These are phyloP conservation scores for Keithomyces neogunnii DNA, from an alignment of 2,329 filamentous ascomycete genomes.

Conservation along the genomic window DNA sequence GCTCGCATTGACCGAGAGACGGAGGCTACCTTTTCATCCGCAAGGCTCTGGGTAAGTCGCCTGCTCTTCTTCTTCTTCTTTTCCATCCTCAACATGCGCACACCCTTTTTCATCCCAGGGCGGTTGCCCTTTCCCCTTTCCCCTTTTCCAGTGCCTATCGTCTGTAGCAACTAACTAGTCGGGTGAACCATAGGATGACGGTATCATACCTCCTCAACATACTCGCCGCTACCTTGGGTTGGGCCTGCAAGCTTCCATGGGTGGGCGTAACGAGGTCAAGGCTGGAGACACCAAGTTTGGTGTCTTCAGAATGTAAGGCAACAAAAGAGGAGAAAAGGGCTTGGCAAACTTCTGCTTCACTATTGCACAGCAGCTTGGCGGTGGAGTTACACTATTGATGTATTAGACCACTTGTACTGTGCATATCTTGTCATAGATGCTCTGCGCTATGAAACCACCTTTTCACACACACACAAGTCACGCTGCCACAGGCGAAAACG, in stretches of 20 bases:
- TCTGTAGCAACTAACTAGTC: background rate
- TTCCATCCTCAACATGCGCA: background rate
- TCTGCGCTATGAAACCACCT: background rate
- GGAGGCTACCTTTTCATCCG: conserved; percentile 79
- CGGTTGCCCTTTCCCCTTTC: conserved; percentile 1
- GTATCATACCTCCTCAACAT: conserved; percentile 69
- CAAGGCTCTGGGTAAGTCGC: conserved; percentile 69
- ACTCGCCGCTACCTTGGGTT: conserved; percentile 65
- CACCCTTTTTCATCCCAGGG: background rate
- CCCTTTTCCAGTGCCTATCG: background rate
- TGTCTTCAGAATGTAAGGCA: conserved; percentile 68
- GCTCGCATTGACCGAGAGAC: conserved; percentile 84
- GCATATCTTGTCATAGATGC: background rate
- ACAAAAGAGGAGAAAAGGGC: background rate
- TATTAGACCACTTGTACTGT: background rate
- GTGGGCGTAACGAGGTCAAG: conserved; percentile 54
- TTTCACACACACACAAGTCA: background rate
- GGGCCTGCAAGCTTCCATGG: conserved; percentile 63
- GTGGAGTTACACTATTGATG: background rate
- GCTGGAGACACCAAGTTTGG: conserved; percentile 63
- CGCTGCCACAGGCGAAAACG: background rate
- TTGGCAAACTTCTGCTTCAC: background rate
- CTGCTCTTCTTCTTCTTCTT: background rate
- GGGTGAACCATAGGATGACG: conserved; percentile 50
- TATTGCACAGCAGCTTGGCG: background rate